Evolutionary conservation across 441 rosid species (phyloP), one percentile per base, ranked within the genome.

Genomic region (Rhodomyrtus psidioides): DNA sequence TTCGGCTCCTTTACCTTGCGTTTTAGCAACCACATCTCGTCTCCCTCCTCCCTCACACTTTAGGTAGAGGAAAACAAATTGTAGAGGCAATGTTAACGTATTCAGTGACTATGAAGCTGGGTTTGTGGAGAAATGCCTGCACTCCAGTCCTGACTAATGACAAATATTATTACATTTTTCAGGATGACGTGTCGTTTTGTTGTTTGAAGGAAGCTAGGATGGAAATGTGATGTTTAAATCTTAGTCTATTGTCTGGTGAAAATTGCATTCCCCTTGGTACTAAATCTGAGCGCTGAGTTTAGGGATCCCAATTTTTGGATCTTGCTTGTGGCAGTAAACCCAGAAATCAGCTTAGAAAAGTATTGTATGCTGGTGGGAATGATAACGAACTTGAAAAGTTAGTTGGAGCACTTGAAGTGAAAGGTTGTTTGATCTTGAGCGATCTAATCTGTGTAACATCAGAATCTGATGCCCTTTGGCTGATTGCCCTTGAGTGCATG

Each of bases 251-350:
- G 62, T 26, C 28, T 58, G 28, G 62, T 58, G 62, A 12, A 58
- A 58, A 58, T 58, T 58, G 62, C 16, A 58, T n/a, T n/a, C 30
- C 15, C 28, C 62, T n/a, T n/a, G 62, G 62, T 58, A 13, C 30
- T 58, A 58, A 58, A 58, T 30, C 62, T 58, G 30, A 58, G 8
- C 7, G 1, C 62, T 26, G 42, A 83, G 87, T 83, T 28, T 89
- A 90, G 94, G 86, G 89, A 42, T 85, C 90, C 70, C 91, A 90
- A 84, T 76, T 88, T 83, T 55, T 92, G 86, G 88, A 86, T 83
- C 23, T 53, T 79, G 86, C 84, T 16, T 60, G 58, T 82, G 81
- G 62, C 59, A 34, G 76, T 81, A 58, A 39, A 39, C 85, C 88
- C n/a, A n/a, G 62, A 7, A 58, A 26, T 62, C 83, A 82, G 34